Evolutionary conservation across 2,329 filamentous ascomycete species (phyloP), one percentile per base, ranked within the genome.

Genomic region (Fusarium floridanum): DNA sequence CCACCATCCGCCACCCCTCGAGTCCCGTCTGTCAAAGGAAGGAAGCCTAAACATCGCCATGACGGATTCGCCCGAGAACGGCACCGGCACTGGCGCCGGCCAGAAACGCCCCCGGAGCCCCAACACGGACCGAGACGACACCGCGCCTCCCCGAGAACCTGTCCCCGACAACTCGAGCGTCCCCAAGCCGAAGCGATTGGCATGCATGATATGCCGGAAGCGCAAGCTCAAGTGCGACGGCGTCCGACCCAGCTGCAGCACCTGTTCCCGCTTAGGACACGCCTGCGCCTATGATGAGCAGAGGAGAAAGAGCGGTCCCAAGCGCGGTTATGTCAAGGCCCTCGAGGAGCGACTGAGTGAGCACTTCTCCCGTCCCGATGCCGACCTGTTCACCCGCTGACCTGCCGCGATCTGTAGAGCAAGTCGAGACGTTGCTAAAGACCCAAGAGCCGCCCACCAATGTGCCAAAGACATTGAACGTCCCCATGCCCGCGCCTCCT

Each of bases 201-300:
- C 97, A 41, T 99, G 97, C 82, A 94, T 98, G 80, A 92, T 98
- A 72, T 99, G 97, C 82, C 89, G 96, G 78, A 97, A 95, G 84
- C 90, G 96, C 81, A 98, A 98, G 85, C 87, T 98, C 76, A 93
- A 93, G 84, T 98, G 95, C 83, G 95, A 98, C 82, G 95, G 95
- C 41, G 86, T 89, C 63, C 92, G 93, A 73, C 95, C 95, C 24
- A 94, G 93, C 76, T 98, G 95, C 81, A 95, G 93, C 78, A 98
- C 95, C 29, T 98, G 95, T 83, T 91, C 93, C 36, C 89, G 95
- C n/a, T 86, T 98, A 61, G 92, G 94, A 50, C 95, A 98, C 83
- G 90, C 92, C 65, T 98, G 95, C 85, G 92, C 93, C 71, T 98
- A 98, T 81, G 95, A 98, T 81, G 95, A 98, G 85, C 93, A 96